Base-by-base conservation (phyloP, 176 grass and related monocot genomes). In the Cenchrus fungigraminus region DNA sequence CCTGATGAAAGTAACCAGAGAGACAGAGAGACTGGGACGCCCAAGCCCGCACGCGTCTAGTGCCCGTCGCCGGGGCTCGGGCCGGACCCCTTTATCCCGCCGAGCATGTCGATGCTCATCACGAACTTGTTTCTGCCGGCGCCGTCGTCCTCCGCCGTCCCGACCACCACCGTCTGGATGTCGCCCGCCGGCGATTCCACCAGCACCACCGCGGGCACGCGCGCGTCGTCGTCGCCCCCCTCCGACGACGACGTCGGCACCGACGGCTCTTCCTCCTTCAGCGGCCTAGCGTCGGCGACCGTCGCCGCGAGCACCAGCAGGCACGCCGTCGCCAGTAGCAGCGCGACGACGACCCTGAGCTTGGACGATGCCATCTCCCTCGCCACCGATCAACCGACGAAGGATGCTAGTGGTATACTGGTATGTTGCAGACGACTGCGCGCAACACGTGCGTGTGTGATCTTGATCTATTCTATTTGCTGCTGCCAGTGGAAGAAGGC, bases 41-140 rank as follows among this genome's bases (percentile, higher is more conserved):
- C 37, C 37, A 40, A 40, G 37, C 37, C 37, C 37, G 37, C 37
- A 40, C 37, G 37, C 37, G 37, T 40, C 37, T 84, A 91, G 50
- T 91, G 89, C 16, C 89, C 89, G 6, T 2, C 89, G 56, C 89
- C 89, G 9, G 89, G 85, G 81, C 89, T 91, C 4, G 89, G 89
- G 22, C 85, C 89, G 2, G 81, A 74, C 46, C 71, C 12, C 89
- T 91, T 91, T 70, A 91, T 58, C 77, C 85, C 89, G 17, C 37
- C 34, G 46, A 91, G 77, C 89, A 87, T 50, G 76, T 29, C 76
- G 55, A 91, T 12, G 76, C 6, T 52, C 49, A 87, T 58, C 51
- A 9, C n/a, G 3, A 74, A 40, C 85, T 40, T 40, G 37, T 40
- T 40, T 40, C 49, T 56, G 5, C 64, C 57, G 10, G 12, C 16